These are phyloP conservation scores for Hyaloscypha finlandica DNA, from an alignment of 495 filamentous ascomycete genomes.

Conservation along the genomic window DNA sequence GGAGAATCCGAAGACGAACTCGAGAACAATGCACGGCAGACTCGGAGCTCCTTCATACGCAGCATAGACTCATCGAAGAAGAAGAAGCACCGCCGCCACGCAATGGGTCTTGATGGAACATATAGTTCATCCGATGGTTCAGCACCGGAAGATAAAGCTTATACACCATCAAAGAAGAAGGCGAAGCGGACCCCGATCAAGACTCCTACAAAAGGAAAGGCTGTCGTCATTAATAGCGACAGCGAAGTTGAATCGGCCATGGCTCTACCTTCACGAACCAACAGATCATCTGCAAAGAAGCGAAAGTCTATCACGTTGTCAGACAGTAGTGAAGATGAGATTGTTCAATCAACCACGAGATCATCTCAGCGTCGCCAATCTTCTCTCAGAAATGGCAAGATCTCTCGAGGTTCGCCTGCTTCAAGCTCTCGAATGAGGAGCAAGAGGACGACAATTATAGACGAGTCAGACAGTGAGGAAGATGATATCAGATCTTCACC, in stretches of 20 bases:
- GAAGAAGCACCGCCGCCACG: neutral
- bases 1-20: neutral
- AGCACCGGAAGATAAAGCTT: conserved; percentile 5
- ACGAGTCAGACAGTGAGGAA: conserved; percentile 26
- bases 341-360: conserved; percentile 4
- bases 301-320: neutral
- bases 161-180: conserved; percentile 12
- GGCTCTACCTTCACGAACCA: neutral
- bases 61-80: neutral
- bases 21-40: neutral
- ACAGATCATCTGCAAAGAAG: neutral
- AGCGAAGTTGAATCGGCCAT: neutral
- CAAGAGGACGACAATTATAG: neutral
- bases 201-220: neutral
- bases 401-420: neutral
- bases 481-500: conserved; percentile 26
- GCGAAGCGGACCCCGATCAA: neutral
- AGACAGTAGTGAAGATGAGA: conserved; percentile 16
- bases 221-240: neutral
- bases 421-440: neutral
- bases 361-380: conserved; percentile 1
- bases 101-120: neutral
- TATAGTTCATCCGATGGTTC: conserved; percentile 16
- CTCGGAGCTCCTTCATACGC: neutral
- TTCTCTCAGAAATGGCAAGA: neutral